Base-by-base conservation (phyloP, 192 early-diverging fungal species). In the Chytriomyces sp. region DNA sequence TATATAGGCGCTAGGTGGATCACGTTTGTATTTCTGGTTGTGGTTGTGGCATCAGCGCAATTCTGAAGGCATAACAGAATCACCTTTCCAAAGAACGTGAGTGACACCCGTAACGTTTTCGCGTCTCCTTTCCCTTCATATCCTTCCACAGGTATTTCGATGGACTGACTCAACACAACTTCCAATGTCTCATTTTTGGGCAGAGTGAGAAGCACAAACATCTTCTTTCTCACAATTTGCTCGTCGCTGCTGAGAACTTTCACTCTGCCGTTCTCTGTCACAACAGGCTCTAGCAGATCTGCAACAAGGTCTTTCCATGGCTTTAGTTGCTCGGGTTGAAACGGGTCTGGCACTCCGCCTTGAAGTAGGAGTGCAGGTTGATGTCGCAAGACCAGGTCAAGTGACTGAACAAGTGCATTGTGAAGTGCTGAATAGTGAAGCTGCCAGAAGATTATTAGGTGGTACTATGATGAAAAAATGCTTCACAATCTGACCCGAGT, bases 191-290 rank as follows among this genome's bases (percentile, higher is more conserved):
- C 61, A 31, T 66, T 36, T 2, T 36, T 58, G 5, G 64, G 63
- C 33, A 33, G 28, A 25, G 73, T 74, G 54, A 74, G 28, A 30
- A 74, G 30, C 53, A 74, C 63, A 59, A 74, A 74, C 52, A 74
- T 58, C 41, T 74, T 74, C 8, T 65, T 74, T 39, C 73, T 5
- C 36, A 74, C 32, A 26, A 74, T 55, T 32, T 57, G 56, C 40
- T 74, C 73, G n/a, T 74, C 73, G 12, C 32, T 56, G 37, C 52
- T 33, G 25, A 74, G 33, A 6, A 58, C 1, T 25, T 56, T n/a
- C 32, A 31, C 63, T 65, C 41, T 52, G 28, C 59, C 49, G 3
- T 39, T 2, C 40, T 25, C 26, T 30, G 3, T 28, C 17, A 41
- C 38, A 22, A 14, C 53, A n/a, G 59, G 25, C 22, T 22, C 25